phyloP scores from a whole-genome alignment of 1,284 basidiomycete genomes.

The Trametes sp. region DNA sequence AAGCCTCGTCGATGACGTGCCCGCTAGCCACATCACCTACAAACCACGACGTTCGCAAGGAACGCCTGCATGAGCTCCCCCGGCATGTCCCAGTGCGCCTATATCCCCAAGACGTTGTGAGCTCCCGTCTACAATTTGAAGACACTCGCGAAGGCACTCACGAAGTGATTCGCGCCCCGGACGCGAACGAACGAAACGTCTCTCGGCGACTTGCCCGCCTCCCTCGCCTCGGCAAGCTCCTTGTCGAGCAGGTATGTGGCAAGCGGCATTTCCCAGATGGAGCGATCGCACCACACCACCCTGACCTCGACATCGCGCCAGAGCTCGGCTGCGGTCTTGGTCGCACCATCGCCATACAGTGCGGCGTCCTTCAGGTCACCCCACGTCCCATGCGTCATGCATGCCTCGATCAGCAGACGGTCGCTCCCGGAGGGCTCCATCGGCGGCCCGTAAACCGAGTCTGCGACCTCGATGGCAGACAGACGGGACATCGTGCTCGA shows the following conservation, averaged over 20 bases:
- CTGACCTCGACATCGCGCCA: conserved; percentile 17
- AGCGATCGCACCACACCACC: conserved; percentile 22
- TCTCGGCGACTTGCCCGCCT: conserved; percentile 7
- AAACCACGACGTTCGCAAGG: neutral
- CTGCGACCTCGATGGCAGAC: conserved; percentile 12
- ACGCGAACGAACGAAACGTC: conserved; percentile 15
- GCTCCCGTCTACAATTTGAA: neutral
- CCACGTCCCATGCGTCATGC: conserved; percentile 15
- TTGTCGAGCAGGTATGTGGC: neutral
- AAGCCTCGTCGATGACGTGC: no score
- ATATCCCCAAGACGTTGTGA: neutral
- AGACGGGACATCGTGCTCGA: conserved; percentile 6
- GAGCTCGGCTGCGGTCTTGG: neutral
- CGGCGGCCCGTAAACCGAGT: conserved; percentile 1
- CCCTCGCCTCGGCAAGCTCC: conserved; percentile 21
- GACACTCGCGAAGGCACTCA: conserved; percentile 6
- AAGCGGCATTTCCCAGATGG: conserved; percentile 18
- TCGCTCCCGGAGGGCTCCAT: conserved; percentile 11
- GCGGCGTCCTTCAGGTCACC: conserved; percentile 7
- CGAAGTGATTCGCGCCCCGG: conserved; percentile 22
- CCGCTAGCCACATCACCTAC: neutral
- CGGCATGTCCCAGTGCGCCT: conserved; percentile 20
- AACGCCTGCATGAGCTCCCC: conserved; percentile 11
- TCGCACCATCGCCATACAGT: neutral
- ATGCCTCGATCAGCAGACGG: conserved; percentile 3